Evolutionary conservation across 2,329 filamentous ascomycete genomes (phyloP).

Genomic region (Ramularia collo-cygni): DNA sequence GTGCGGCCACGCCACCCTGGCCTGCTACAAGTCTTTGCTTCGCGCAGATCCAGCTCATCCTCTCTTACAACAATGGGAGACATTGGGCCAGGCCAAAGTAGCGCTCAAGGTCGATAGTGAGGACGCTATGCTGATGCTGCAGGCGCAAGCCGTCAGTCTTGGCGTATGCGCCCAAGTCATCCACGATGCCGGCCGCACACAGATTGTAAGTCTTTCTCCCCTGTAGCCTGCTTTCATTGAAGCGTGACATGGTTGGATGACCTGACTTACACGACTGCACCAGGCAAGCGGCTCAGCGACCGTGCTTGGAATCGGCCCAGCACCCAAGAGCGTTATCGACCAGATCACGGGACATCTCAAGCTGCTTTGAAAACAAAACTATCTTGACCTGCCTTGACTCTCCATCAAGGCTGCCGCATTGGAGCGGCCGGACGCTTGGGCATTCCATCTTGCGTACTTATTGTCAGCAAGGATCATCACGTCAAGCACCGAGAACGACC

Average conservation of each 20-base stretch:
- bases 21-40: constrained; percentile 84
- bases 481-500: too few relatives aligned
- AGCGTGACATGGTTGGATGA: too few relatives aligned
- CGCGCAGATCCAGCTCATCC: constrained; percentile 48
- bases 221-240: too few relatives aligned
- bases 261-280: neutral
- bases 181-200: constrained; percentile 90
- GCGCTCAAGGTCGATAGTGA: constrained; percentile 83
- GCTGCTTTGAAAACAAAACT: constrained; percentile 53
- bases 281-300: constrained; percentile 77
- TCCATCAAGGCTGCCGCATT: too few relatives aligned
- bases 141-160: constrained; percentile 72
- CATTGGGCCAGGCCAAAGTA: constrained; percentile 65
- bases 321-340: constrained; percentile 80
- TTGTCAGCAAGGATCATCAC: too few relatives aligned
- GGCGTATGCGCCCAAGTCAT: constrained; percentile 86
- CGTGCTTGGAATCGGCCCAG: constrained; percentile 68
- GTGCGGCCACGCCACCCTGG: constrained; percentile 90
- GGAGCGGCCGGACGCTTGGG: too few relatives aligned
- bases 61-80: constrained; percentile 79
- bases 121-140: constrained; percentile 67
- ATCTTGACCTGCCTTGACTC: too few relatives aligned
- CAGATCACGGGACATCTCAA: constrained; percentile 79
- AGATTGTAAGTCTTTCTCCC: constrained; percentile 52
- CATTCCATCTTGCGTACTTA: too few relatives aligned